Evolutionary conservation across 2,329 filamentous ascomycete genomes (phyloP).

Genomic region (Calonectria leucothoes): DNA sequence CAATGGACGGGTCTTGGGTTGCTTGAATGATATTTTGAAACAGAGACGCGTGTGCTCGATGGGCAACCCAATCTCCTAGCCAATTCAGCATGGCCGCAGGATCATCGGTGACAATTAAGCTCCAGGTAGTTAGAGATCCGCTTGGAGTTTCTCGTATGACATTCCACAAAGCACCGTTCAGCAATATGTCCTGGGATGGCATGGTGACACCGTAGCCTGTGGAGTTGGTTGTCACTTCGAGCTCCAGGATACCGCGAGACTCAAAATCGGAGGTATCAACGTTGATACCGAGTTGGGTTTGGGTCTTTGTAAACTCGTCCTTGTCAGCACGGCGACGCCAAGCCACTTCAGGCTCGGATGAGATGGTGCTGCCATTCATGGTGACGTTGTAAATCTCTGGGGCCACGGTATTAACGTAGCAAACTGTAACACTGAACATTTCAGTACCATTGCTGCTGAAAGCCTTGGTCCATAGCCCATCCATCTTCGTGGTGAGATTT

Average conservation of each 20-base stretch:
- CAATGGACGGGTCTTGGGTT: neutral
- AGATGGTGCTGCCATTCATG: neutral
- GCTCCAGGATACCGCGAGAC: slow-evolving; percentile 5
- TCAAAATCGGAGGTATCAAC: fast-evolving
- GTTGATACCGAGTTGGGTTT: neutral
- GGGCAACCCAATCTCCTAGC: neutral
- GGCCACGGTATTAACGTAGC: neutral
- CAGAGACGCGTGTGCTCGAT: slow-evolving; percentile 1
- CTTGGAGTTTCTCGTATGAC: neutral
- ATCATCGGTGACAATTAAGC: neutral
- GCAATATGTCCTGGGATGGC: fast-evolving
- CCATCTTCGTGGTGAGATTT: neutral
- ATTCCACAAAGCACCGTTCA: neutral
- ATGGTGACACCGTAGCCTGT: neutral
- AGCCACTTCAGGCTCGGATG: neutral
- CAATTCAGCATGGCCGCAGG: neutral
- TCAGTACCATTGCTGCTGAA: neutral
- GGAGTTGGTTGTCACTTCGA: neutral
- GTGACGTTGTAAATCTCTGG: slow-evolving; percentile 17
- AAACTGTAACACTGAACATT: neutral
- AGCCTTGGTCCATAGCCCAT: neutral
- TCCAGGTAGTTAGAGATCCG: neutral
- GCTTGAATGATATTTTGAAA: slow-evolving; percentile 10
- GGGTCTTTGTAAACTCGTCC: fast-evolving
- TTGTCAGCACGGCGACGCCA: neutral